phyloP scores from a whole-genome alignment of 306 rosid genomes.

The Inga oerstediana region DNA sequence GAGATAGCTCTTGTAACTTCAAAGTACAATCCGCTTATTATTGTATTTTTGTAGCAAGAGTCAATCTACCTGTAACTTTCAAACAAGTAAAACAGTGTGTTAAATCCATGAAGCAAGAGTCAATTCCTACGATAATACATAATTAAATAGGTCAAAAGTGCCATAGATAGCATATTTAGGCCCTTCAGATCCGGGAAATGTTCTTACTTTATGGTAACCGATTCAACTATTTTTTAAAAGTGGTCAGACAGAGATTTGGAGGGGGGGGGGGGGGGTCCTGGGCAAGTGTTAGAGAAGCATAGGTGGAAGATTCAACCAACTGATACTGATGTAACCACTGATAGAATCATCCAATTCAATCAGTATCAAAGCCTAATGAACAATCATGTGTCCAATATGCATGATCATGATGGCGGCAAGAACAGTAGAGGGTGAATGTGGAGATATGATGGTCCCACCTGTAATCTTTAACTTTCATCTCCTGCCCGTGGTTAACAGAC shows the following conservation, averaged over 20 bases:
- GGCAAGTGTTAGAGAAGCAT: slow-evolving; percentile 16
- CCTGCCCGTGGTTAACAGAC: not conserved
- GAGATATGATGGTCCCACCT: slow-evolving; percentile 12
- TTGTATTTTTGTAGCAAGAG: not conserved
- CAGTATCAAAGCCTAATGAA: slow-evolving; percentile 13
- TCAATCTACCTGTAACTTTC: not conserved
- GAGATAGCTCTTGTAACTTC: not conserved
- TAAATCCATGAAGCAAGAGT: slow-evolving; percentile 22
- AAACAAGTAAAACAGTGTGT: slow-evolving; percentile 8
- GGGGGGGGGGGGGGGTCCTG: slow-evolving; percentile 18
- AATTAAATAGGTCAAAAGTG: slow-evolving; percentile 31
- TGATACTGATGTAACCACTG: slow-evolving; percentile 33
- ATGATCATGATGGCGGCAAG: slow-evolving; percentile 8
- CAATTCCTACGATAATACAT: slow-evolving; percentile 10
- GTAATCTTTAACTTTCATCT: not conserved
- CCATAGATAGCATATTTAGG: slow-evolving; percentile 21
- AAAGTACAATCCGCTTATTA: not conserved
- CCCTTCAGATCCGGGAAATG: slow-evolving; percentile 41
- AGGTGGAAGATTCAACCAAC: slow-evolving; percentile 12
- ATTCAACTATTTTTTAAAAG: slow-evolving; percentile 29
- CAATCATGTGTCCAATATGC: slow-evolving; percentile 24
- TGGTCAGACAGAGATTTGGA: not conserved
- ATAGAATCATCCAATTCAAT: slow-evolving; percentile 27
- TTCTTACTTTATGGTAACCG: slow-evolving; percentile 30
- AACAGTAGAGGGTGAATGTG: slow-evolving; percentile 7